Evolutionary conservation across 257 asterid species (phyloP).

Genomic region (Solanum virginianum): DNA sequence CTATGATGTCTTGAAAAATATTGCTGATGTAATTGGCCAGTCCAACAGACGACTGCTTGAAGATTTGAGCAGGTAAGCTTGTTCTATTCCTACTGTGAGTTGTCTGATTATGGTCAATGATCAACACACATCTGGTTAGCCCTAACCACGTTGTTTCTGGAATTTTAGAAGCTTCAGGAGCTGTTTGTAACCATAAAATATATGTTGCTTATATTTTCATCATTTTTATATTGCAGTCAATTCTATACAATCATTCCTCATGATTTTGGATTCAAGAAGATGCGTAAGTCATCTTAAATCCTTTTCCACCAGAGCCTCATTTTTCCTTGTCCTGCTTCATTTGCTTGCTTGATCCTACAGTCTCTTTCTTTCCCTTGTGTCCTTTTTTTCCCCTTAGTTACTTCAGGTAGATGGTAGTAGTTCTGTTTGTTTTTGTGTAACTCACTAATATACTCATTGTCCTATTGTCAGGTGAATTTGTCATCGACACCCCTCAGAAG

Average conservation of each 20-base stretch:
- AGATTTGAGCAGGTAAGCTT: conserved; percentile 69
- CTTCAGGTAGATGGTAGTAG: not conserved
- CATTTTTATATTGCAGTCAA: conserved; percentile 47
- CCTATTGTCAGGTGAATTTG: conserved; percentile 52
- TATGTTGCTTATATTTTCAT: not conserved
- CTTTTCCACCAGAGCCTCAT: not conserved
- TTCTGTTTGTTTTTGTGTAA: not conserved
- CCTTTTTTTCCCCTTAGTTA: not conserved
- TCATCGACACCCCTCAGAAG: conserved; percentile 86
- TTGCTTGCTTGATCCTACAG: not conserved
- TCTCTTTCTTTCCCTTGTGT: not conserved
- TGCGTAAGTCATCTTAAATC: conserved; percentile 47
- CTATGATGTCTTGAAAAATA: conserved; percentile 76
- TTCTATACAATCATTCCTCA: conserved; percentile 90
- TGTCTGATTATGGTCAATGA: not conserved
- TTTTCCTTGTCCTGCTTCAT: not conserved
- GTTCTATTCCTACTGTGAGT: not conserved
- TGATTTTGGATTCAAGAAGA: conserved; percentile 76
- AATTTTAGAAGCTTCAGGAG: not conserved
- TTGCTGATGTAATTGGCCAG: conserved; percentile 59
- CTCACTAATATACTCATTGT: conserved; percentile 7
- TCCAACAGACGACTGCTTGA: conserved; percentile 54
- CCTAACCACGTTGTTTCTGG: not conserved
- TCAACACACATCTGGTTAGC: not conserved
- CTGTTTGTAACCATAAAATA: not conserved